Percentiles rank a stretch among this genome's conserved stretches.
Conservation (phyloP, 108 stramenopile species). For the Ochromonas danica region DNA sequence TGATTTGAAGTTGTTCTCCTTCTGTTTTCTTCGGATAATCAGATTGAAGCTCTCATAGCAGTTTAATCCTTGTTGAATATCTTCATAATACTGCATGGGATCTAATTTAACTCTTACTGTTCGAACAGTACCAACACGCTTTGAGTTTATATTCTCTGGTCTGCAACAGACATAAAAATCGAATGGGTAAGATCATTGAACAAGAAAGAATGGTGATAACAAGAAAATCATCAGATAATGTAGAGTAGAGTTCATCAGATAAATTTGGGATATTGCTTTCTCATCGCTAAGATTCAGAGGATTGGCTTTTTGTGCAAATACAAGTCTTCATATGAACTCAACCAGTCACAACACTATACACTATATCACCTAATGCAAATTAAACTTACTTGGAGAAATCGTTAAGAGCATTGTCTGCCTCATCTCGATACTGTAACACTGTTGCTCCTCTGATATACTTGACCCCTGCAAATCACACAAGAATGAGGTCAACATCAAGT, state of each 20-base stretch:
- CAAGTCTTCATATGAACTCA: no score
- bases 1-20: constrained; percentile 92
- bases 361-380: background rate
- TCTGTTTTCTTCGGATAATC: constrained; percentile 75
- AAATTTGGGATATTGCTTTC: background rate
- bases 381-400: background rate
- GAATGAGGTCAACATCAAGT: background rate
- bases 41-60: constrained; percentile 72
- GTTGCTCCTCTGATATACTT: background rate
- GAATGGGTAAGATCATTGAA: background rate
- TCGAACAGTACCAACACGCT: constrained; percentile 60
- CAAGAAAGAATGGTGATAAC: no score
- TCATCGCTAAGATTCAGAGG: constrained; percentile 12
- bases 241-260: background rate
- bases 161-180: constrained; percentile 7
- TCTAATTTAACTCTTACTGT: constrained; percentile 75
- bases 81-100: constrained; percentile 74
- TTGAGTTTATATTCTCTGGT: background rate
- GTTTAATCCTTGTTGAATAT: constrained; percentile 35
- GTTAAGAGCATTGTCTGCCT: background rate
- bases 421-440: background rate
- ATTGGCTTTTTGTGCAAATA: constrained; percentile 3
- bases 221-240: constrained; percentile 6
- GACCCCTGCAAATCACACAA: background rate
- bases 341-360: no score